Evolutionary conservation across 345 rosid genomes (phyloP).

Genomic region (Syzygium jambos): DNA sequence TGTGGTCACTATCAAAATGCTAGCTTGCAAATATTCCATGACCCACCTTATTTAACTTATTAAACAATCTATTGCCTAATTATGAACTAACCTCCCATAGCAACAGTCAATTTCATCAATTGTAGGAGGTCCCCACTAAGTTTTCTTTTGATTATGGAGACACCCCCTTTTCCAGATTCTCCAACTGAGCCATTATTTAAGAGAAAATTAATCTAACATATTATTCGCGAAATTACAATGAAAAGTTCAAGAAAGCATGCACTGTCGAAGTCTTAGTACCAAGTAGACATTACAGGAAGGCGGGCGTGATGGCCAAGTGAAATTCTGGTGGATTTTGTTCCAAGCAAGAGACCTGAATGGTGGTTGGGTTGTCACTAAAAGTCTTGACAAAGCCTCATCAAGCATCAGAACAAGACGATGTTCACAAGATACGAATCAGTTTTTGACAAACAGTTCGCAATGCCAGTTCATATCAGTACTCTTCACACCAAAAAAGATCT

Average conservation of each 20-base stretch:
- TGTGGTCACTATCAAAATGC: not conserved
- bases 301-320: not conserved
- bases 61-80: not conserved
- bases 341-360: not conserved
- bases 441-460: not conserved
- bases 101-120: not conserved
- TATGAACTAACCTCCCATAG: not conserved
- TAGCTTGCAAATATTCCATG: slow-evolving; percentile 1
- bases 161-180: not conserved
- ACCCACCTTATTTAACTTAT: not conserved
- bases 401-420: not conserved
- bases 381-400: not conserved
- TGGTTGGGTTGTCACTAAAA: not conserved
- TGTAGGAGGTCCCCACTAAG: not conserved
- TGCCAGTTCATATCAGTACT: not conserved
- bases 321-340: not conserved
- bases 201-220: not conserved
- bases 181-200: not conserved
- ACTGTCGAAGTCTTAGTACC: not conserved
- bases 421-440: not conserved
- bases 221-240: not conserved
- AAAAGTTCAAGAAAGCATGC: not conserved
- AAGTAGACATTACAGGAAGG: not conserved
- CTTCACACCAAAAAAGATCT: not conserved
- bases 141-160: not conserved